Base-by-base conservation (phyloP, 2,329 filamentous ascomycete genomes). In the Teratosphaeria gauchensis region DNA sequence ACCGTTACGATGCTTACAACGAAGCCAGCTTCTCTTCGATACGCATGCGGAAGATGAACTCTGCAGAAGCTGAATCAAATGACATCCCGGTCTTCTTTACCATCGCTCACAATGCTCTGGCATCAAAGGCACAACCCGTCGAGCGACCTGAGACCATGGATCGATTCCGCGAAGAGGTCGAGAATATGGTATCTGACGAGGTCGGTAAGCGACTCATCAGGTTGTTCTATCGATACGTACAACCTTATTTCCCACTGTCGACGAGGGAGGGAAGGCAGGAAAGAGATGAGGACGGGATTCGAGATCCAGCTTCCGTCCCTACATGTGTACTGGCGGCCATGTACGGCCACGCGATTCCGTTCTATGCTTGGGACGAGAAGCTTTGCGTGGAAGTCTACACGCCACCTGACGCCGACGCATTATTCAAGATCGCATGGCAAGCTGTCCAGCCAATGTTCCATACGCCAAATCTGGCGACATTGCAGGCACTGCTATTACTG, bases 231-330 rank as follows among this genome's bases (percentile, higher is more conserved):
- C 71, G 69, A 62, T 77, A 76, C 63, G 72, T 77, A 55, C 72
- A 77, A 54, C 76, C 76, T 14, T 77, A 76, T 63, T 77, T 77
- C 61, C 75, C 76, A 4, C 70, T 77, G 12, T 58, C 77, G 12
- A 72, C 70, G n/a, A 67, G 71, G 57, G 70, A 69, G 55, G 70
- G 73, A 6, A 63, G 63, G 69, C 16, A 71, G 65, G 61, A 60
- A 69, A 42, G 72, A 69, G 64, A 65, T 51, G 60, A 59, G 21
- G 51, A 66, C 24, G 69, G 68, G 1, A 62, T 69, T 3, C 64
- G 62, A 24, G 65, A 72, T 12, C 66, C 75, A 1, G 63, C 70
- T 54, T 66, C 65, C 24, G 62, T 76, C 12, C 70, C 74, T 1
- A 66, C 75, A 3, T 74, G 70, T 48, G 65, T 77, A 14, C 64